Percentiles rank a stretch among this genome's conserved stretches.
phyloP scores from a whole-genome alignment of 2,329 filamentous ascomycete species.

The Pseudogymnoascus sp. region DNA sequence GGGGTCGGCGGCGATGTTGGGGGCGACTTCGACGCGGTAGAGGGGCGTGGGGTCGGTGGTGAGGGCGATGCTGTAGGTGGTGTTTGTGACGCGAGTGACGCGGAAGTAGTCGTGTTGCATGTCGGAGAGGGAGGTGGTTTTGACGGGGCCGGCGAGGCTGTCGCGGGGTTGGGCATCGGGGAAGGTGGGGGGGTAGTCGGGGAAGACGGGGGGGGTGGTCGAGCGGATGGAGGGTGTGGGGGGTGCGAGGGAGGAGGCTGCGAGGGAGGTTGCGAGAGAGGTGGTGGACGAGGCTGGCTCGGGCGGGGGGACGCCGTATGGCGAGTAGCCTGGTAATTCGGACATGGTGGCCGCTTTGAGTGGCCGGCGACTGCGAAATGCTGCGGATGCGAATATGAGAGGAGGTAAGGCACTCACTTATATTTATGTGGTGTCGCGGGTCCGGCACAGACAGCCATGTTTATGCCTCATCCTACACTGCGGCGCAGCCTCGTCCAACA shows the following conservation, averaged over 20 bases:
- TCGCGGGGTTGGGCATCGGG: background rate
- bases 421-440: background rate
- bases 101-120: slow-evolving; percentile 1
- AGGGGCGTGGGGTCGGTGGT: background rate
- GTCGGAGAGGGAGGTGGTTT: background rate
- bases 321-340: background rate
- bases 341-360: background rate
- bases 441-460: background rate
- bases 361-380: background rate
- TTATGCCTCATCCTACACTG: background rate
- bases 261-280: background rate
- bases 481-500: background rate
- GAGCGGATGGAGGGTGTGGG: background rate
- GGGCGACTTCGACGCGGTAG: background rate
- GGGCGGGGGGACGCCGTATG: background rate
- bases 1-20: background rate
- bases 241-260: background rate
- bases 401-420: background rate
- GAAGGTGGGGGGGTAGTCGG: background rate
- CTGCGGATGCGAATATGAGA: background rate
- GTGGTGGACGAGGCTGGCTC: background rate
- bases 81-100: background rate
- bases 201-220: background rate
- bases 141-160: background rate
- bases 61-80: background rate